Conservation (phyloP, 176 grass and related monocot genomes). For the barley (Hordeum vulgare) region MorexV3_pseudomolecules_assembly NC_058524.1:615541980-615542479, state of each 20-base stretch:
- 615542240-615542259: slow-evolving; percentile 93
- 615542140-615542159: slow-evolving; percentile 77
- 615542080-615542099: slow-evolving; percentile 75
- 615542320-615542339: slow-evolving; percentile 58
- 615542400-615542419: slow-evolving; percentile 75
- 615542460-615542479: slow-evolving; percentile 71
- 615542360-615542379: slow-evolving; percentile 85
- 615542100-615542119: slow-evolving; percentile 32
- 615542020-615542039: slow-evolving; percentile 91
- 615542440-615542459: slow-evolving; percentile 51
- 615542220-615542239: slow-evolving; percentile 82
- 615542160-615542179: slow-evolving; percentile 44
- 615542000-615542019: slow-evolving; percentile 79
- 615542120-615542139: slow-evolving; percentile 71
- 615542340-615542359: slow-evolving; percentile 94
- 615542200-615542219: slow-evolving; percentile 44
- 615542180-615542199: slow-evolving; percentile 89
- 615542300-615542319: slow-evolving; percentile 18
- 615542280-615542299: not conserved
- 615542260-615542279: slow-evolving; percentile 51
- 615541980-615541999: slow-evolving; percentile 99
- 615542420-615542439: slow-evolving; percentile 59
- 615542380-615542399: slow-evolving; percentile 70
- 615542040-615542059: slow-evolving; percentile 96
- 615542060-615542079: slow-evolving; percentile 94